These are phyloP conservation scores for Neonectria faginata DNA, from an alignment of 2,329 filamentous ascomycete species.

Conservation along the genomic window DNA sequence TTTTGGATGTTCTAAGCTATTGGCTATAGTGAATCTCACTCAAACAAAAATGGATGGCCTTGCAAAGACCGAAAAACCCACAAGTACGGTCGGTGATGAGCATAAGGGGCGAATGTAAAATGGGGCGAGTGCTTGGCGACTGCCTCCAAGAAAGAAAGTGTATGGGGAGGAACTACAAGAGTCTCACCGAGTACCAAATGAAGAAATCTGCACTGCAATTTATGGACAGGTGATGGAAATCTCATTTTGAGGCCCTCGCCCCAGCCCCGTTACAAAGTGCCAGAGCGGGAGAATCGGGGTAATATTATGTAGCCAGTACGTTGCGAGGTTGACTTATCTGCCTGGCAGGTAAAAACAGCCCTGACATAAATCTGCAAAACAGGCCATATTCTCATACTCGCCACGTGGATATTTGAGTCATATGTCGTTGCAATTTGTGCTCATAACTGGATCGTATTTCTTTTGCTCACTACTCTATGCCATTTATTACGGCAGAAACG, in stretches of 20 bases:
- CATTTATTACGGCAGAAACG: too few species aligned
- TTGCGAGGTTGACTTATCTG: neutral
- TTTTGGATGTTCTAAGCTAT: neutral
- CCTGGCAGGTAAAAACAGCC: too few species aligned
- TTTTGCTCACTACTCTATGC: neutral
- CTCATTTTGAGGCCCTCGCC: neutral
- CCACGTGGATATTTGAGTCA: neutral
- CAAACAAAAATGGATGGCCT: neutral
- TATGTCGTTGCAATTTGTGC: neutral
- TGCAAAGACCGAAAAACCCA: neutral
- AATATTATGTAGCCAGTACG: neutral
- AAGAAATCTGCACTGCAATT: neutral
- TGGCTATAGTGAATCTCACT: neutral
- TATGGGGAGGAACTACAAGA: neutral
- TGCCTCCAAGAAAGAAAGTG: neutral
- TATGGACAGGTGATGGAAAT: neutral
- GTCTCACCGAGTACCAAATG: neutral
- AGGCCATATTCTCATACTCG: too few species aligned
- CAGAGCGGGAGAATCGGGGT: neutral
- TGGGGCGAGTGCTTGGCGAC: too few species aligned
- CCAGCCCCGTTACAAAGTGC: neutral
- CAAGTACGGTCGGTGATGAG: neutral
- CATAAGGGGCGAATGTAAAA: neutral
- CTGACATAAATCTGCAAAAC: too few species aligned
- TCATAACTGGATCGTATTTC: neutral